Evolutionary conservation across 352 stramenopile genomes (phyloP), one percentile per base, ranked within the genome.

Genomic region (Pythium diclinum): DNA sequence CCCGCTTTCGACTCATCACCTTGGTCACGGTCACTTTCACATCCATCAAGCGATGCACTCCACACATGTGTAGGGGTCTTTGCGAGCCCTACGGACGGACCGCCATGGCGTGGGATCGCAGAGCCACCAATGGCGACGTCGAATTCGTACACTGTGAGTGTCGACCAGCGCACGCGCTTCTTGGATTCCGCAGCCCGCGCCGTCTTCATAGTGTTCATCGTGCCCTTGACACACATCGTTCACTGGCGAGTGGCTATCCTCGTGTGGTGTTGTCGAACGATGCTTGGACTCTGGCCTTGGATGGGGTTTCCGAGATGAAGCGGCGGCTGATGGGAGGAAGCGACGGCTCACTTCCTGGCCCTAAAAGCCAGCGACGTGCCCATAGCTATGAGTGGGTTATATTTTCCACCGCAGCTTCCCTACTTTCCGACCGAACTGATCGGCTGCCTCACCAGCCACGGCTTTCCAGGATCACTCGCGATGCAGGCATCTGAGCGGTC

Each of bases 141-240:
- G 25, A 76, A 76, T 49, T 76, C 69, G 42, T 76, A 76, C 34
- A 76, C 69, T 6, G 69, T 76, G 25, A 76, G 42, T 21, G 33
- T 70, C 19, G 65, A 65, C 65, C 64, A 76, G 28, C 61, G 69
- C 42, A 76, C 69, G 23, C 34, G 33, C 55, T 75, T 75, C 55
- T 69, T 71, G 19, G 32, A 40, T 16, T 19, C 38, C 30, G 7
- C 30, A 10, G 3, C 17, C n/a, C 28, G 28, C 17, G 42, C 10
- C 51, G 33, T 34, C 17, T 55, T 32, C 34, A 9, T 28, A 1
- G 40, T 36, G 17, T 17, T 42, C 30, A 23, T 56, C 9, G 30
- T 10, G 48, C 25, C 30, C 40, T 49, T 48, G 6, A 49, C 21
- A 33, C 36, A 58, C 61, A 67, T 67, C 25, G 25, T 28, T 28